Evolutionary conservation across 1,284 basidiomycete genomes (phyloP), one percentile per base, ranked within the genome.

Genomic region (Athelia sp.): DNA sequence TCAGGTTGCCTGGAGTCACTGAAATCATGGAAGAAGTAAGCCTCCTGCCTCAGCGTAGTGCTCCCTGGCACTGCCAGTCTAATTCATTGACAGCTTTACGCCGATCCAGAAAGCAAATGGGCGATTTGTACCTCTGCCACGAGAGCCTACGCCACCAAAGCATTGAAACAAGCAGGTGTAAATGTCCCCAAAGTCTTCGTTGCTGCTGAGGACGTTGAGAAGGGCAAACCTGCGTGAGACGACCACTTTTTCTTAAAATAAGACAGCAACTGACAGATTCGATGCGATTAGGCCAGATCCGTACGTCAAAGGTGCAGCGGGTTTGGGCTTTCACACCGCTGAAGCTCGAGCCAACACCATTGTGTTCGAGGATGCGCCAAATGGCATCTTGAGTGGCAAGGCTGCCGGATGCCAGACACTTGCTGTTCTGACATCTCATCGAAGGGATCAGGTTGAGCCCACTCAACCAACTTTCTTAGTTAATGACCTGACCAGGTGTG

Each of bases 331-430:
- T 13, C 26, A 29, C 26, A 29, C 26, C 13, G 26, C 26, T 29
- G 26, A 29, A 29, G 26, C 26, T 4, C 26, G 26, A 29, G 26
- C 26, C 26, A 29, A 29, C 26, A 29, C 26, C 26, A 72, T 94
- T 47, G 91, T 94, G 10, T 76, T 94, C 36, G 92, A 94, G 64
- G 93, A 95, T 69, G 90, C 93, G 1, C 92, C 91, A 1, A 79
- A 79, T 6, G 93, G 91, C 14, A 73, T 94, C 50, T 72, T 69
- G 40, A 84, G 87, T 49, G 91, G 91, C 9, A 73, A 80, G 26
- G 79, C 84, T 0, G 88, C 90, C 10, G 91, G 92, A 13, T 83
- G 85, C 61, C 86, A 78, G 58, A 90, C 90, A 0, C 73, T 94
- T 40, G 92, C 79, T 2, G 68, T 94, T 26, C 73, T 91, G 50